Evolutionary conservation across 257 asterid genomes (phyloP).

Genomic region (Orobanche coerulescens): DNA sequence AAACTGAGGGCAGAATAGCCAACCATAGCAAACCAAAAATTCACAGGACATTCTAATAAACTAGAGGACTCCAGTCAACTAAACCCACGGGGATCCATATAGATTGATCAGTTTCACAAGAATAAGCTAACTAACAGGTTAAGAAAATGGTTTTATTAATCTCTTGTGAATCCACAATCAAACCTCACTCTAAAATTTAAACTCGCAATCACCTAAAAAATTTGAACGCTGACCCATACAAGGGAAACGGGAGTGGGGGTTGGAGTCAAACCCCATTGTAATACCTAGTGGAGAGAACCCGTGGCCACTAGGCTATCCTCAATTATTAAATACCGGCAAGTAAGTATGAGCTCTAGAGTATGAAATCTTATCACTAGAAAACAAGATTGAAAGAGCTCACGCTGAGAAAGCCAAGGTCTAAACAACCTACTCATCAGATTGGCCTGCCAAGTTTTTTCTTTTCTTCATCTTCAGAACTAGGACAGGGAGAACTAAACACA

Average conservation of each 20-base stretch:
- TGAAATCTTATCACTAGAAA: background rate
- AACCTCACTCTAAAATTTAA: background rate
- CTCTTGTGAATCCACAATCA: background rate
- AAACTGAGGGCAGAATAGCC: slow-evolving; percentile 9
- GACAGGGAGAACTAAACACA: background rate
- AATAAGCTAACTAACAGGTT: background rate
- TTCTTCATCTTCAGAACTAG: background rate
- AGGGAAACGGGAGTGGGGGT: too few relatives aligned
- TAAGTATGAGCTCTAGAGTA: background rate
- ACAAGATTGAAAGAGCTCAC: background rate
- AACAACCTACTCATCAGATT: background rate
- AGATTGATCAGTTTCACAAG: background rate
- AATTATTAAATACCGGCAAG: too few relatives aligned
- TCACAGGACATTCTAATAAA: background rate
- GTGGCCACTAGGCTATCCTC: too few relatives aligned
- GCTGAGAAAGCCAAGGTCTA: background rate
- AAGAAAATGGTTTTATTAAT: background rate
- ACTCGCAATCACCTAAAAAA: background rate
- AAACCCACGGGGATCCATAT: background rate
- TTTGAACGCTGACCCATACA: background rate
- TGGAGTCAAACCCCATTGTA: too few relatives aligned
- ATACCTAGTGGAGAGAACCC: too few relatives aligned
- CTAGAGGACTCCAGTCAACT: background rate
- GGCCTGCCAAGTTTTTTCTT: background rate
- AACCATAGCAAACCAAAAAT: background rate